Percentiles rank a stretch among this genome's conserved stretches.
These are phyloP conservation scores for Solanum infundibuliforme DNA, from an alignment of 257 asterid species.

Conservation along the genomic window DNA sequence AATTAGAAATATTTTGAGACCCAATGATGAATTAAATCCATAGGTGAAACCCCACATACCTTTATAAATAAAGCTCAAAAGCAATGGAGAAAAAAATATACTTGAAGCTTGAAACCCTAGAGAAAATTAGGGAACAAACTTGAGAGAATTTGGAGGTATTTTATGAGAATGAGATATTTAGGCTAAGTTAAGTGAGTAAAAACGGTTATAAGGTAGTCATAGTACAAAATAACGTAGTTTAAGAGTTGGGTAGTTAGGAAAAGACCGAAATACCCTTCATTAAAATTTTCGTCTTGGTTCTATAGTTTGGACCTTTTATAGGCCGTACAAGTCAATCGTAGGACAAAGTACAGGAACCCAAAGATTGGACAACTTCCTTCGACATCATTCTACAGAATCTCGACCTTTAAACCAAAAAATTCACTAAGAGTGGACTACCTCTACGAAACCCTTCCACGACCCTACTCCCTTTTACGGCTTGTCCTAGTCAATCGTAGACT, in stretches of 20 bases:
- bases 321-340: neutral
- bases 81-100: neutral
- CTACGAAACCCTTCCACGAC: neutral
- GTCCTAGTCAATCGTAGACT: neutral
- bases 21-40: neutral
- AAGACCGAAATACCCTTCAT: no score
- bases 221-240: neutral
- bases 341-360: neutral
- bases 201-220: neutral
- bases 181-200: neutral
- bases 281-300: neutral
- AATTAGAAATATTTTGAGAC: no score
- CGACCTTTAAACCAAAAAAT: neutral
- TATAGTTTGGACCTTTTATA: neutral
- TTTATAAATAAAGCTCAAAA: neutral
- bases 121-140: neutral
- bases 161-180: neutral
- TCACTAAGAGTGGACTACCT: neutral
- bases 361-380: neutral
- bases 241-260: neutral
- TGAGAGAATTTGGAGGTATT: neutral
- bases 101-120: neutral
- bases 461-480: neutral
- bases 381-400: no score
- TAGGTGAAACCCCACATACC: neutral